Percentiles rank a stretch among this genome's conserved stretches.
phyloP scores from a whole-genome alignment of 495 filamentous ascomycete genomes.

The Aspergillus funiculosus region DNA sequence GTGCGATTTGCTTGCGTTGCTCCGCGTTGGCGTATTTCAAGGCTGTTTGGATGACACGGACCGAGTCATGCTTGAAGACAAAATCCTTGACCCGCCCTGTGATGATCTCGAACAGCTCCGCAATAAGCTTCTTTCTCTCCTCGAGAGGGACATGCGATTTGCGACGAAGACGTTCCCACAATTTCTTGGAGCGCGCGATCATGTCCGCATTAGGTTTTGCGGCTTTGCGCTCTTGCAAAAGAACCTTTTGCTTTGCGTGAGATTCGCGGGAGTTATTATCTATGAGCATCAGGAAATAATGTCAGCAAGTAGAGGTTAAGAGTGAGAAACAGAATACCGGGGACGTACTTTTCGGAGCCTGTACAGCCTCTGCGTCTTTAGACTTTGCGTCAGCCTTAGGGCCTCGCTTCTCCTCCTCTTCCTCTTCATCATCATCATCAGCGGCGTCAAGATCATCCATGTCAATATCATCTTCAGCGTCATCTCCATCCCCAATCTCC shows the following conservation, averaged over 20 bases:
- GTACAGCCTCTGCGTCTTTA: conserved; percentile 5
- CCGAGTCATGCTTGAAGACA: conserved; percentile 96
- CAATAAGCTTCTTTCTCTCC: conserved; percentile 78
- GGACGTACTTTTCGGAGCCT: conserved; percentile 30
- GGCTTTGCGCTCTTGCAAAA: conserved; percentile 82
- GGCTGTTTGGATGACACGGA: conserved; percentile 89
- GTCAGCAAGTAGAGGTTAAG: neutral
- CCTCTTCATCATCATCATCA: conserved; percentile 24
- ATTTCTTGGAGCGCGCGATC: conserved; percentile 83
- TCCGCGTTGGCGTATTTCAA: conserved; percentile 87
- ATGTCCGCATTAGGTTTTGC: conserved; percentile 87
- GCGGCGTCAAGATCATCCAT: conserved; percentile 33
- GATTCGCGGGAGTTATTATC: conserved; percentile 64
- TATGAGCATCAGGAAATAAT: conserved; percentile 15
- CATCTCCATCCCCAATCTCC: conserved; percentile 33
- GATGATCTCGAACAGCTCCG: conserved; percentile 84
- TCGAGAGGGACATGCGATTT: conserved; percentile 85
- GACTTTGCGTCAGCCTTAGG: conserved; percentile 5
- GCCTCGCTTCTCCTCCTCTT: conserved; percentile 24
- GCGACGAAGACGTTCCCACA: conserved; percentile 89
- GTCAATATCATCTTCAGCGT: conserved; percentile 33
- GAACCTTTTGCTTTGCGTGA: conserved; percentile 85
- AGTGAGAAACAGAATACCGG: neutral
- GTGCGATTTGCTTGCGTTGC: conserved; percentile 79
- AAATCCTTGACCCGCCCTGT: conserved; percentile 88